A percentile compares a stretch with the other conserved stretches of the same genome.
These are phyloP conservation scores for Aquilaria sinensis DNA, from an alignment of 345 rosid species.

Conservation along the genomic window DNA sequence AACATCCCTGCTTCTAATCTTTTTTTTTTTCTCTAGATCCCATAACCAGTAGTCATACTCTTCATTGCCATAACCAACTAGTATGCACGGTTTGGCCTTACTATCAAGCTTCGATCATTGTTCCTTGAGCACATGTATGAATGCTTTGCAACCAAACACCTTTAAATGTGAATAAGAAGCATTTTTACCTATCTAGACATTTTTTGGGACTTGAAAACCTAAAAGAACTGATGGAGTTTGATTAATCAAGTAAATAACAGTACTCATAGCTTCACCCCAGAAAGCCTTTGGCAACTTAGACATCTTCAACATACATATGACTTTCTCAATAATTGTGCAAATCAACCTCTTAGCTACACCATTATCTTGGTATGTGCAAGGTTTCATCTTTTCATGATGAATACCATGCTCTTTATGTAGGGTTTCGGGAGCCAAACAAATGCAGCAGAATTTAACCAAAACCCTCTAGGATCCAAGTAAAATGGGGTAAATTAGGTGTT, in stretches of 20 bases:
- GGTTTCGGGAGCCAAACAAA: too few relatives aligned
- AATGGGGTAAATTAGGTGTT: too few relatives aligned
- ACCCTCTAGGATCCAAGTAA: too few relatives aligned
- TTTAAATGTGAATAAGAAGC: neutral
- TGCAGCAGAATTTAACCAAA: too few relatives aligned
- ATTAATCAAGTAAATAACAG: neutral
- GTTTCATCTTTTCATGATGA: neutral
- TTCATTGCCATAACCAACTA: neutral
- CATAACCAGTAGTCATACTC: neutral
- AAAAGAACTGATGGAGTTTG: neutral
- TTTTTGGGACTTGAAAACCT: neutral
- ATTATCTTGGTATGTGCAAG: neutral
- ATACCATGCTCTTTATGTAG: too few relatives aligned
- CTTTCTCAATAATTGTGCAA: neutral
- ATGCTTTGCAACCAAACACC: neutral
- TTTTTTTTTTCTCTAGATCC: neutral
- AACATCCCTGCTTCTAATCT: neutral
- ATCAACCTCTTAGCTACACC: neutral
- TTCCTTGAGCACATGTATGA: neutral
- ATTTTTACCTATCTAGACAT: neutral
- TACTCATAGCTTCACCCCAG: neutral
- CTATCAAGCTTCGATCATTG: neutral
- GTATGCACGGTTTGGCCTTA: neutral
- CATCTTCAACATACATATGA: neutral
- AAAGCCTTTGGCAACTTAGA: neutral